Evolutionary conservation across 2,329 filamentous ascomycete genomes (phyloP).

Genomic region (Harringtonia lauricola): DNA sequence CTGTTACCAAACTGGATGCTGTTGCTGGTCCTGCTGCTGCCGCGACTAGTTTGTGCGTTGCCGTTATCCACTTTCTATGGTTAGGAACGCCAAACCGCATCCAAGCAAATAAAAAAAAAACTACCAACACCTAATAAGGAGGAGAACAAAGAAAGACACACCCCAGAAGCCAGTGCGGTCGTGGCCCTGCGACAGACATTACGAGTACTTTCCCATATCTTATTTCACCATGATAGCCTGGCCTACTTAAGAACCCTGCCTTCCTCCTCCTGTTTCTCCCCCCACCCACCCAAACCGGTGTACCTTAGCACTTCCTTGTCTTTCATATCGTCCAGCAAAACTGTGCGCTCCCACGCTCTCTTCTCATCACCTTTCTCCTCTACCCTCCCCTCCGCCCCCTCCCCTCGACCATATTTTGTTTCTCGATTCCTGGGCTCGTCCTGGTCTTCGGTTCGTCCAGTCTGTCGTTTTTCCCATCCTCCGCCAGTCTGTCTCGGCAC

Average conservation of each 20-base stretch:
- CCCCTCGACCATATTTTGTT: neutral
- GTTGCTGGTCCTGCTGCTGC: neutral
- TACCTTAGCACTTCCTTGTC: slow-evolving; percentile 1
- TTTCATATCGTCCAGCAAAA: slow-evolving; percentile 1
- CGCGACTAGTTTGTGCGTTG: neutral
- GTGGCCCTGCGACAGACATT: neutral
- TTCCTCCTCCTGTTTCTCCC: slow-evolving; percentile 7
- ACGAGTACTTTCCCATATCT: slow-evolving; percentile 1
- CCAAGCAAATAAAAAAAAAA: slow-evolving; percentile 3
- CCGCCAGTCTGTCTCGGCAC: neutral
- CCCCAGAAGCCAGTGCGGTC: neutral
- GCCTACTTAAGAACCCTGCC: slow-evolving; percentile 17
- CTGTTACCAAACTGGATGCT: slow-evolving; percentile 3
- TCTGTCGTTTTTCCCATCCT: no score
- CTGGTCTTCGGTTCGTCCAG: neutral
- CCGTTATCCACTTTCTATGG: slow-evolving; percentile 6
- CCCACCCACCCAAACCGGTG: slow-evolving; percentile 6
- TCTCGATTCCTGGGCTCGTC: neutral
- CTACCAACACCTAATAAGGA: neutral
- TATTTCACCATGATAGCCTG: slow-evolving; percentile 15
- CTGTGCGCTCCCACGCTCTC: neutral
- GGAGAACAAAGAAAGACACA: slow-evolving; percentile 2
- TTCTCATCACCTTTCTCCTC: neutral
- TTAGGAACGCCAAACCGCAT: slow-evolving; percentile 1
- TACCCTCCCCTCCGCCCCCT: no score